Base-by-base conservation (phyloP, 2,329 filamentous ascomycete genomes). In the Xylariaceae sp. region DNA sequence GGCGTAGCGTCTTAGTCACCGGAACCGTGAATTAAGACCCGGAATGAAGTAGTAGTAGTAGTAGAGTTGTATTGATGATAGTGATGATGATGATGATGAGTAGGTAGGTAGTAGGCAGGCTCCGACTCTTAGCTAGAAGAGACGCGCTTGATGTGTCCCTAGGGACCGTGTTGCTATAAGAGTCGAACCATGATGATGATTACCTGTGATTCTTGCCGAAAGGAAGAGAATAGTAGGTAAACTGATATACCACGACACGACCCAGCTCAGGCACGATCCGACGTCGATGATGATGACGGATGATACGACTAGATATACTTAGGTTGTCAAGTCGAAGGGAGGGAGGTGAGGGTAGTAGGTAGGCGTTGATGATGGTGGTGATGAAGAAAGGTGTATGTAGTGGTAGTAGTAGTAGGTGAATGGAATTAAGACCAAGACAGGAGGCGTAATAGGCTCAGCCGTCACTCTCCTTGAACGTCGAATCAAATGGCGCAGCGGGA, bases 161-260 rank as follows among this genome's bases (percentile, higher is more conserved):
- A 75, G 68, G 73, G 74, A 76, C 74, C 71, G 72, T 67, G 58
- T 70, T 70, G 73, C 73, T 76, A 75, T 75, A 74, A 74, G 61
- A 66, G 65, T 53, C 68, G 60, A 62, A 62, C 60, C 71, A 72
- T 72, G 45, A 47, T 67, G 49, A 44, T 54, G 49, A 48, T 54
- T 52, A 39, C 44, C 48, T 55, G 15, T 47, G 42, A 56, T 54
- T 53, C 34, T 30, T 56, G 49, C 53, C 37, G 49, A 48, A 51
- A 59, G 49, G 53, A 55, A 53, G 59, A 65, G 49, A 52, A 49
- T 30, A 15, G 47, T 57, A 52, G 47, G 50, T 54, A 23, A 18
- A 44, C 49, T 52, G 53, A 50, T 47, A 13, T 35, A 51, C 45
- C 11, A 48, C 17, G 45, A 1, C 45, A 45, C 35, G 50, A 37